Conservation (phyloP, 129 eudicot genomes). For the Gnaphalium uliginosum region DNA sequence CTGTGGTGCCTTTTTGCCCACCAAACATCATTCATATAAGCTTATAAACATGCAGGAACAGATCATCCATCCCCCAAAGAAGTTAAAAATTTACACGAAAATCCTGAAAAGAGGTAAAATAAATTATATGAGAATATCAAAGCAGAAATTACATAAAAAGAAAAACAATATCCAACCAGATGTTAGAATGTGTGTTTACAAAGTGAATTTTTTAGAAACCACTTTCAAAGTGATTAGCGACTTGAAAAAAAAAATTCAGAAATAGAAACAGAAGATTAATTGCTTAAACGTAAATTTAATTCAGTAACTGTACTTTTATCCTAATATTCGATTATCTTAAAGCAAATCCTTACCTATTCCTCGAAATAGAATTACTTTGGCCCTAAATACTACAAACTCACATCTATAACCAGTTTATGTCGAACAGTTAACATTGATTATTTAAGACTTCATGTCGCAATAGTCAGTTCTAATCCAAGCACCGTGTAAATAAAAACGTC, state of each 20-base stretch:
- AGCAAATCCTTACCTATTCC: background rate
- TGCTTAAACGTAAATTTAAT: no score
- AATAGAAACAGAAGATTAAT: background rate
- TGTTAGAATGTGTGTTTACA: background rate
- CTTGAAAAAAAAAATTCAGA: background rate
- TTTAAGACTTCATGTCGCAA: no score
- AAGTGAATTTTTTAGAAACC: background rate
- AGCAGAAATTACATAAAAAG: background rate
- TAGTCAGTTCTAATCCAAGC: no score
- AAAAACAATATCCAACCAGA: background rate
- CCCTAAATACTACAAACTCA: background rate
- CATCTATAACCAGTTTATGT: background rate
- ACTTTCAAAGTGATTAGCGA: background rate
- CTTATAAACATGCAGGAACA: conserved; percentile 42
- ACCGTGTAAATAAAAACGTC: no score
- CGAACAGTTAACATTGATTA: background rate
- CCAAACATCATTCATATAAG: conserved; percentile 73
- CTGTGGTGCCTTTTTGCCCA: conserved; percentile 54
- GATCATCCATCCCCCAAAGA: conserved; percentile 65
- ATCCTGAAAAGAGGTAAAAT: conserved; percentile 33
- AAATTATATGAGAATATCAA: conserved; percentile 14
- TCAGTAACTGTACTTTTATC: background rate
- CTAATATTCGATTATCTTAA: background rate
- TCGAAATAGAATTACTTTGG: background rate
- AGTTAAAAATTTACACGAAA: conserved; percentile 36